Evolutionary conservation across 148 eudicot species (phyloP).

Genomic region (Cornus kousa): DNA sequence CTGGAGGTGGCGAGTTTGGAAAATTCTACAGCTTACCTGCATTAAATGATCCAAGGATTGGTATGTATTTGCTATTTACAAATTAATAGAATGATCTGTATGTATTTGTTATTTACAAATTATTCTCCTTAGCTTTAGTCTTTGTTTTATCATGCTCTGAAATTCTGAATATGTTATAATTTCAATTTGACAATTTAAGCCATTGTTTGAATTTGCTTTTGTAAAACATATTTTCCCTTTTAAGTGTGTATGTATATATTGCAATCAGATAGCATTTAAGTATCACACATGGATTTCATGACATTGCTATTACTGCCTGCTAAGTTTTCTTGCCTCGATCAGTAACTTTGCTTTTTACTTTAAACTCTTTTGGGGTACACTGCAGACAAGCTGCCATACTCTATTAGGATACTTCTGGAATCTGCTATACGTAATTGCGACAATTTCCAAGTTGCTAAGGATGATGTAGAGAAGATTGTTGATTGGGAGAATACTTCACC

Average conservation of each 20-base stretch:
- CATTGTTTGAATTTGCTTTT: neutral
- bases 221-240: neutral
- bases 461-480: constrained; percentile 89
- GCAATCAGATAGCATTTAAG: neutral
- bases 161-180: neutral
- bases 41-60: constrained; percentile 86
- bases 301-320: neutral
- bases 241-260: neutral
- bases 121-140: neutral
- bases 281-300: too few relatives aligned
- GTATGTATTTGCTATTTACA: constrained; percentile 30
- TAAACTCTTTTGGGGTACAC: neutral
- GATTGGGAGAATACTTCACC: constrained; percentile 96
- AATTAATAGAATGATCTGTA: too few relatives aligned
- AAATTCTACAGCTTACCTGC: constrained; percentile 94
- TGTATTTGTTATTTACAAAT: neutral
- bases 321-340: neutral
- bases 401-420: constrained; percentile 81
- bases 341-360: neutral
- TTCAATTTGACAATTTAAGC: neutral
- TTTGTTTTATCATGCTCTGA: neutral
- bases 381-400: constrained; percentile 82
- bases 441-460: constrained; percentile 81
- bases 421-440: constrained; percentile 95
- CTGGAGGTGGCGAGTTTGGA: constrained; percentile 98